A percentile compares a stretch with the other conserved stretches of the same genome.
These are phyloP conservation scores for Talaromyces pinophilus DNA, from an alignment of 2,329 filamentous ascomycete genomes.

Conservation along the genomic window DNA sequence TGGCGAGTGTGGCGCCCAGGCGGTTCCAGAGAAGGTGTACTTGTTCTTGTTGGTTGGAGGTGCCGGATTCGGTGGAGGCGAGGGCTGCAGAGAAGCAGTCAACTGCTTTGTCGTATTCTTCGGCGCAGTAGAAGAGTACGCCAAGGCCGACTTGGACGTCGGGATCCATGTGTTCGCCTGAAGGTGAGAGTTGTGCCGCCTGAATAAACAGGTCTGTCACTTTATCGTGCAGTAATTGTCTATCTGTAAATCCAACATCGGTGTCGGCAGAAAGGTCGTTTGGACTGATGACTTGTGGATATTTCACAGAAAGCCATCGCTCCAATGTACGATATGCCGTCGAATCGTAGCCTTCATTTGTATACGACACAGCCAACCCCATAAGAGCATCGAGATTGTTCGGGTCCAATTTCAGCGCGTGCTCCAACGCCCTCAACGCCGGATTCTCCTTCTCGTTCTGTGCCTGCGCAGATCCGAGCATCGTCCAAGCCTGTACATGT, in stretches of 20 bases:
- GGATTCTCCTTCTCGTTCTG: slow-evolving; percentile 99
- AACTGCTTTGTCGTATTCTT: slow-evolving; percentile 97
- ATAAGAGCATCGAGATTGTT: slow-evolving; percentile 87
- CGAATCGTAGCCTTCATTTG: slow-evolving; percentile 97
- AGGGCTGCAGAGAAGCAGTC: slow-evolving; percentile 96
- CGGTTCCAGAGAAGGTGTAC: slow-evolving; percentile 96
- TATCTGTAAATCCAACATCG: slow-evolving; percentile 94
- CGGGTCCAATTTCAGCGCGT: slow-evolving; percentile 83
- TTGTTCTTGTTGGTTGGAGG: slow-evolving; percentile 80
- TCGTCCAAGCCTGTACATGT: slow-evolving; percentile 91
- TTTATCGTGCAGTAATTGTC: slow-evolving; percentile 82
- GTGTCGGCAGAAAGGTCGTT: slow-evolving; percentile 70
- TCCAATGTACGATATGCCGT: slow-evolving; percentile 95
- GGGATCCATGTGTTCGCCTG: slow-evolving; percentile 94
- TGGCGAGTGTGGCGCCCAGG: slow-evolving; percentile 91
- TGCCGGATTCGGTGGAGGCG: slow-evolving; percentile 78
- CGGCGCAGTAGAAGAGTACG: slow-evolving; percentile 94
- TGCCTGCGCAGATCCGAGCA: slow-evolving; percentile 86
- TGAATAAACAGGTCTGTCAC: slow-evolving; percentile 89
- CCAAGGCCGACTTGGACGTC: slow-evolving; percentile 97
- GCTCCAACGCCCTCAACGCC: slow-evolving; percentile 89
- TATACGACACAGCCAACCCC: slow-evolving; percentile 94
- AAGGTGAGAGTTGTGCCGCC: slow-evolving; percentile 87
- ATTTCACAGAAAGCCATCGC: slow-evolving; percentile 94
- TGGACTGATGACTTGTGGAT: slow-evolving; percentile 76